Evolutionary conservation across 495 filamentous ascomycete species (phyloP), one percentile per base, ranked within the genome.

Genomic region (Ascodesmis nigricans): DNA sequence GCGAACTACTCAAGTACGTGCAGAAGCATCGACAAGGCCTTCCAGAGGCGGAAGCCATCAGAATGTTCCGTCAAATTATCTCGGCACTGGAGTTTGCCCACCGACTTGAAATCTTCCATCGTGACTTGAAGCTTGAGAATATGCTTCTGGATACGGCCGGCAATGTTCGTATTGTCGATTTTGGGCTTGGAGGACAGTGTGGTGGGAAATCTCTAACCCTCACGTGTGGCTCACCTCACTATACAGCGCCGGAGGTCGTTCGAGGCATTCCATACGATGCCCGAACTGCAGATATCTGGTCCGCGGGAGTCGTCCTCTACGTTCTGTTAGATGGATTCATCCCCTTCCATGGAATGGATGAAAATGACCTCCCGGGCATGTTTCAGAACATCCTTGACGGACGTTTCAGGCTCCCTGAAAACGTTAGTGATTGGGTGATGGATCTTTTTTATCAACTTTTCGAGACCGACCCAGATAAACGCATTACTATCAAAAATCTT

Each of bases 101-200:
- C 54, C 69, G 75, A 3, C 74, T 93, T 58, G 74, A 78, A 45
- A 91, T 99, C 39, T 90, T 81, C 53, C 87, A 99, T 49, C 75
- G 87, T 17, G 87, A 99, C 41, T 58, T 99, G 21, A 99, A 99
- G 57, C 87, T 81, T 0, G 87, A 99, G 56, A 99, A 99, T 45
- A 92, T 97, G 24, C 61, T 99, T 10, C 54, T 99, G 18, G 78
- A 81, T 38, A 54, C 53, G 4, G 54, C 69, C 8, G 62, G 63
- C 15, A 70, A 77, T 28, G 64, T 93, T 53, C 95, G 95, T 55
- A 68, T 99, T 23, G 83, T 79, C 21, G 87, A 99, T 53, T 99
- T 95, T 53, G 84, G 87, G 11, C 91, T 99, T 81, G 87, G 90
- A 11, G 82, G 81, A 8, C 57, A 95, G 19, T 84, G 90, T 18